phyloP scores from a whole-genome alignment of 192 early-diverging fungal species.

The Phlyctochytrium bullatum region DNA sequence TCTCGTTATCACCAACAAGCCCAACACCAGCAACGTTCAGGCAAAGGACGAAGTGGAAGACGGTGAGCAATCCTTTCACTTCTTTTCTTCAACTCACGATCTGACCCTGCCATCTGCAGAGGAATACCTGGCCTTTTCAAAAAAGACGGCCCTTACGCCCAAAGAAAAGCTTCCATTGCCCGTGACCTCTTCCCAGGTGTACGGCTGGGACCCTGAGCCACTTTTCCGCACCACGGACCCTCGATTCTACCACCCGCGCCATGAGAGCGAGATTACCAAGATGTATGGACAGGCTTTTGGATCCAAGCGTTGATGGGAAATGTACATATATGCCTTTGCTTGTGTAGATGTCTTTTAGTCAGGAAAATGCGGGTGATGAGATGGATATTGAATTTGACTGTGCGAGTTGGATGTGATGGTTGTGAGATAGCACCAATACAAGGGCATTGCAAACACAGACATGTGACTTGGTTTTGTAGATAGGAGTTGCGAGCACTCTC shows the following conservation, averaged over 20 bases:
- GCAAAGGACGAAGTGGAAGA: conserved; percentile 20
- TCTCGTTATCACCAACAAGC: conserved; percentile 31
- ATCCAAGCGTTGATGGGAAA: too few species aligned
- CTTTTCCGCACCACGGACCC: conserved; percentile 16
- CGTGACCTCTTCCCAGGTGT: conserved; percentile 31
- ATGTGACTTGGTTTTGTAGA: too few species aligned
- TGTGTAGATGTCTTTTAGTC: too few species aligned
- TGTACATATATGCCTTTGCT: too few species aligned
- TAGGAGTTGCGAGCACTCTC: too few species aligned
- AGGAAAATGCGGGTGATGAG: too few species aligned
- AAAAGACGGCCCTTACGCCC: conserved; percentile 13
- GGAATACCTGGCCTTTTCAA: conserved; percentile 19
- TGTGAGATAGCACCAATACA: too few species aligned
- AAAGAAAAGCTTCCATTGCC: conserved; percentile 20
- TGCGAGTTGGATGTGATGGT: too few species aligned
- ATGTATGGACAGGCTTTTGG: conserved; percentile 20
- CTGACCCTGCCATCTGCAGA: conserved; percentile 1
- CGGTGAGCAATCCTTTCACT: conserved; percentile 5
- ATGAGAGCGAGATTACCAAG: conserved; percentile 25
- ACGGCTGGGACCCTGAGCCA: conserved; percentile 33
- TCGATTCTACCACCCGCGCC: conserved; percentile 22
- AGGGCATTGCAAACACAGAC: too few species aligned
- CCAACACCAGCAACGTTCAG: conserved; percentile 13
- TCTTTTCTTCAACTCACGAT: background rate
- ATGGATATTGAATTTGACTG: too few species aligned